Evolutionary conservation across 345 rosid species (phyloP).

Genomic region (Hibiscus mutabilis): DNA sequence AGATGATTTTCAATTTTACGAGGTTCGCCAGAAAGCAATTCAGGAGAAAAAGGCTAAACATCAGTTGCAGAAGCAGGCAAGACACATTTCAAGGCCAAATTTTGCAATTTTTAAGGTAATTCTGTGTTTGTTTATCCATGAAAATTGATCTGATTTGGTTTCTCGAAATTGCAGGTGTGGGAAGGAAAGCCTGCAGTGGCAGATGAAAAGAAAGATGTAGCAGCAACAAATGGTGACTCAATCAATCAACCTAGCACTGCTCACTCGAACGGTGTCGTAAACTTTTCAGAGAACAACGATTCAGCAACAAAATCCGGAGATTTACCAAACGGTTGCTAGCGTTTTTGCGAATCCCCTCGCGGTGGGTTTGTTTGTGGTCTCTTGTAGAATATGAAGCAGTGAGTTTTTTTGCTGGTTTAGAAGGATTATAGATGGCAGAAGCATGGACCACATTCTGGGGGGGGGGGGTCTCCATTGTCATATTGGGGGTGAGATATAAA

Average conservation of each 20-base stretch:
- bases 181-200: slow-evolving; percentile 28
- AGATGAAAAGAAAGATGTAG: slow-evolving; percentile 19
- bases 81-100: neutral
- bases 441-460: slow-evolving; percentile 6
- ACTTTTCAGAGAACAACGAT: no score
- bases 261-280: no score
- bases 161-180: slow-evolving; percentile 12
- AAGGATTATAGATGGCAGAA: neutral
- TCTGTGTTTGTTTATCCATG: neutral
- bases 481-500: no score
- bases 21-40: slow-evolving; percentile 65
- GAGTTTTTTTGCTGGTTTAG: slow-evolving; percentile 10
- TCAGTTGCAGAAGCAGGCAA: slow-evolving; percentile 59
- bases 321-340: no score
- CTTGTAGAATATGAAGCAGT: no score
- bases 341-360: no score
- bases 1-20: slow-evolving; percentile 46
- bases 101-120: no score
- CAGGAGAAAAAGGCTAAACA: slow-evolving; percentile 84
- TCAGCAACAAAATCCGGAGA: no score
- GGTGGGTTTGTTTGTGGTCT: no score
- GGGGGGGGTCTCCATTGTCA: neutral
- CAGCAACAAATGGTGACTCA: no score
- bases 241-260: no score
- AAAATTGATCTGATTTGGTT: neutral